Percentiles rank a stretch among this genome's conserved stretches.
These are phyloP conservation scores for Aspergillus ostianus DNA, from an alignment of 495 filamentous ascomycete species.

Conservation along the genomic window DNA sequence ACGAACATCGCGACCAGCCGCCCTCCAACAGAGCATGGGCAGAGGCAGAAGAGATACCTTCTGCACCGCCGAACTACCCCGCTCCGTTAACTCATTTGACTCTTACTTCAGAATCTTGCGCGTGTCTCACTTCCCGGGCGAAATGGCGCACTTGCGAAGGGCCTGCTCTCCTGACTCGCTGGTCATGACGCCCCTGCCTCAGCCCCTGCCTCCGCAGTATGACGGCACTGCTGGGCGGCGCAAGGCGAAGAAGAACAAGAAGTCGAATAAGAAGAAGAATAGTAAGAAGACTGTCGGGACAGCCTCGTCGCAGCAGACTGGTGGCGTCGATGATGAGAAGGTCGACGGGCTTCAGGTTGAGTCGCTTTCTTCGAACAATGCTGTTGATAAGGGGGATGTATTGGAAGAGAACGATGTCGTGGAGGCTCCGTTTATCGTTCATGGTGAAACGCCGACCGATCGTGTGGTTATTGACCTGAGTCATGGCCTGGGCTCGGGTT, in stretches of 20 bases:
- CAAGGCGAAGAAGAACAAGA: conserved; percentile 9
- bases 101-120: conserved; percentile 13
- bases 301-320: background rate
- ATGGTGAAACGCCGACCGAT: background rate
- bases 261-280: conserved; percentile 12
- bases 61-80: conserved; percentile 18
- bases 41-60: conserved; percentile 13
- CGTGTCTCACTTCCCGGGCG: background rate
- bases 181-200: background rate
- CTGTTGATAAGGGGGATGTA: background rate
- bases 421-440: background rate
- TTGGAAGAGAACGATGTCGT: background rate
- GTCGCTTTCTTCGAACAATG: background rate
- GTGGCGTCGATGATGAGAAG: background rate
- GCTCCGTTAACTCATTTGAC: conserved; percentile 9
- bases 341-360: background rate
- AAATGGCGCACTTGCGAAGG: background rate
- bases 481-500: background rate
- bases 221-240: background rate
- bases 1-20: too few relatives aligned
- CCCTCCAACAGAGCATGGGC: background rate
- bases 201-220: background rate
- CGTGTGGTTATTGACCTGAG: background rate
- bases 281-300: background rate
- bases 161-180: background rate